phyloP scores from a whole-genome alignment of 768 basidiomycete genomes.

The Kwoniella sp. region DNA sequence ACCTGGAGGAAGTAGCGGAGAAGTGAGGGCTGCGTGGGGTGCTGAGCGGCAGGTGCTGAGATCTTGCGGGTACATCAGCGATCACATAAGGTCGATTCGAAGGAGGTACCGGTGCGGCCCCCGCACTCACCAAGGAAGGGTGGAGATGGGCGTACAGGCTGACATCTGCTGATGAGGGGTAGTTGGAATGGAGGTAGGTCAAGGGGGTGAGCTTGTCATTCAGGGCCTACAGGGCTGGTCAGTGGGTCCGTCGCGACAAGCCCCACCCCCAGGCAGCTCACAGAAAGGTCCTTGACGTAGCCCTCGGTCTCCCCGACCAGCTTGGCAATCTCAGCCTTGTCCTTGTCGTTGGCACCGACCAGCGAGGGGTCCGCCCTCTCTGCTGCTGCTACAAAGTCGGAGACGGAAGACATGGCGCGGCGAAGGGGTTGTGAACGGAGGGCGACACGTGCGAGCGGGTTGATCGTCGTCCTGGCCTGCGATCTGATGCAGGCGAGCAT shows the following conservation, averaged over 20 bases:
- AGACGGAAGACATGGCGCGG: slow-evolving; percentile 25
- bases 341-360: slow-evolving; percentile 39
- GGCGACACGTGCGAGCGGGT: background rate
- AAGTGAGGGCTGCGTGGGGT: slow-evolving; percentile 73
- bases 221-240: slow-evolving; percentile 58
- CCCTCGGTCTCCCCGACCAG: slow-evolving; percentile 29
- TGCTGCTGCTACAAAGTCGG: slow-evolving; percentile 42
- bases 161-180: slow-evolving; percentile 83
- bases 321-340: slow-evolving; percentile 36
- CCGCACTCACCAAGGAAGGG: slow-evolving; percentile 64
- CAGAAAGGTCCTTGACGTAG: slow-evolving; percentile 36
- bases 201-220: slow-evolving; percentile 66
- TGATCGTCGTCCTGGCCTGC: background rate
- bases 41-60: slow-evolving; percentile 63
- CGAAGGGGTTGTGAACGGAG: background rate
- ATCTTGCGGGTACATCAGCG: background rate
- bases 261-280: slow-evolving; percentile 15
- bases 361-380: slow-evolving; percentile 38
- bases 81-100: background rate
- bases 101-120: background rate
- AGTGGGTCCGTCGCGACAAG: background rate
- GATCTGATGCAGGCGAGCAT: background rate
- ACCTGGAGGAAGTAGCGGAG: slow-evolving; percentile 95
- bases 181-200: slow-evolving; percentile 80
- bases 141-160: slow-evolving; percentile 86